phyloP scores from a whole-genome alignment of 352 stramenopile species.

The Pythium dissimile region DNA sequence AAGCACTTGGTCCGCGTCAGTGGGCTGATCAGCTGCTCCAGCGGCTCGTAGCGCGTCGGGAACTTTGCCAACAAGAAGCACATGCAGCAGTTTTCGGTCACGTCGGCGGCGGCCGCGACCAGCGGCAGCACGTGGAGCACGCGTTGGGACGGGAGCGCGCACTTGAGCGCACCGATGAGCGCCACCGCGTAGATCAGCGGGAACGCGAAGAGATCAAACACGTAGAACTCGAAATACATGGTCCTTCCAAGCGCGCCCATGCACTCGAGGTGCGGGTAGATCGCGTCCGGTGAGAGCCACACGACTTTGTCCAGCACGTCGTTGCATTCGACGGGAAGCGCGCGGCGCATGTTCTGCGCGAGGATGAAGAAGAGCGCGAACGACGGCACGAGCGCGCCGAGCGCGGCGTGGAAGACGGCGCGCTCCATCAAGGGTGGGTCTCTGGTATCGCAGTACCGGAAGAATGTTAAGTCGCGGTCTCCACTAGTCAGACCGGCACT shows the following conservation, averaged over 20 bases:
- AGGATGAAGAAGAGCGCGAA: conserved; percentile 34
- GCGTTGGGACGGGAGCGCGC: conserved; percentile 30
- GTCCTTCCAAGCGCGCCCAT: conserved; percentile 25
- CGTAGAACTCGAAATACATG: conserved; percentile 43
- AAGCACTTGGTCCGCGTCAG: conserved; percentile 36
- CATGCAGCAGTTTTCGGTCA: conserved; percentile 40
- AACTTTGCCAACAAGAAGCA: conserved; percentile 35
- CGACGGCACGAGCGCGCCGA: conserved; percentile 35
- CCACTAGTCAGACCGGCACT: too few relatives aligned
- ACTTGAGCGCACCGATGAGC: conserved; percentile 24
- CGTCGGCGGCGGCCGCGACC: conserved; percentile 27
- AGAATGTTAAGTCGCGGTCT: too few relatives aligned
- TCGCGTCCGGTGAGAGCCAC: conserved; percentile 24
- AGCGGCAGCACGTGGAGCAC: conserved; percentile 20
- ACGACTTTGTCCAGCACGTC: conserved; percentile 33
- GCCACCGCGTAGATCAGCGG: conserved; percentile 39
- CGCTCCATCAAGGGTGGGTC: not conserved
- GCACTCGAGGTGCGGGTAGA: conserved; percentile 38
- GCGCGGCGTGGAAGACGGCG: conserved; percentile 19
- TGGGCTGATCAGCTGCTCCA: conserved; percentile 31
- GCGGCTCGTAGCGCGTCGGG: conserved; percentile 18
- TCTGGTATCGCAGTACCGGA: too few relatives aligned
- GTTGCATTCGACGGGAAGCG: conserved; percentile 35
- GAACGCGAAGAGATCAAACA: conserved; percentile 47
- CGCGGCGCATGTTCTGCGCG: conserved; percentile 26